phyloP scores from a whole-genome alignment of 306 rosid species.

The Arachis stenosperma region DNA sequence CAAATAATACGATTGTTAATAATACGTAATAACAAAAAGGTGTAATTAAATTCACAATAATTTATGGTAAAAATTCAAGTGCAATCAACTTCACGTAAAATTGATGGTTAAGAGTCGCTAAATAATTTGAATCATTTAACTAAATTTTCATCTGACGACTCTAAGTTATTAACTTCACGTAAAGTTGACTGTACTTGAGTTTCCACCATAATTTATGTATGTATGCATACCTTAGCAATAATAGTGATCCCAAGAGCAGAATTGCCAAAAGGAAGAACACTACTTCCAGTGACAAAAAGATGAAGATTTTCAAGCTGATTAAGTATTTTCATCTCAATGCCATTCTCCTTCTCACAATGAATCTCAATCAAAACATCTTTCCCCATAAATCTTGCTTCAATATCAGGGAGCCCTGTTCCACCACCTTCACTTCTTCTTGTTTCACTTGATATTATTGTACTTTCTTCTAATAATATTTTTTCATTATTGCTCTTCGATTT shows the following conservation, averaged over 20 bases:
- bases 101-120: too few relatives aligned
- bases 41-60: too few relatives aligned
- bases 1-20: too few relatives aligned
- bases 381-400: constrained; percentile 44
- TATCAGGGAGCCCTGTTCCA: constrained; percentile 28
- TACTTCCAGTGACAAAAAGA: constrained; percentile 39
- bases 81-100: too few relatives aligned
- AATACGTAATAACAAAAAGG: too few relatives aligned
- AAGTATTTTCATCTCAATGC: constrained; percentile 39
- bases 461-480: neutral
- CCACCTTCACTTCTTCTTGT: constrained; percentile 1
- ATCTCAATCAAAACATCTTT: constrained; percentile 46
- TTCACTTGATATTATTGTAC: constrained; percentile 2
- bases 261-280: constrained; percentile 50
- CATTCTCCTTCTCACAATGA: constrained; percentile 42
- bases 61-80: too few relatives aligned
- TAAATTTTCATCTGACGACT: too few relatives aligned
- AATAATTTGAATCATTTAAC: too few relatives aligned
- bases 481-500: constrained; percentile 27
- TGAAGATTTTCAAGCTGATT: constrained; percentile 43
- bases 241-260: constrained; percentile 45
- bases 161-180: too few relatives aligned
- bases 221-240: constrained; percentile 37
- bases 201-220: too few relatives aligned
- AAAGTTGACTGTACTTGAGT: too few relatives aligned